phyloP scores from a whole-genome alignment of 192 early-diverging fungal species.

The Hyaloraphidium curvatum region DNA sequence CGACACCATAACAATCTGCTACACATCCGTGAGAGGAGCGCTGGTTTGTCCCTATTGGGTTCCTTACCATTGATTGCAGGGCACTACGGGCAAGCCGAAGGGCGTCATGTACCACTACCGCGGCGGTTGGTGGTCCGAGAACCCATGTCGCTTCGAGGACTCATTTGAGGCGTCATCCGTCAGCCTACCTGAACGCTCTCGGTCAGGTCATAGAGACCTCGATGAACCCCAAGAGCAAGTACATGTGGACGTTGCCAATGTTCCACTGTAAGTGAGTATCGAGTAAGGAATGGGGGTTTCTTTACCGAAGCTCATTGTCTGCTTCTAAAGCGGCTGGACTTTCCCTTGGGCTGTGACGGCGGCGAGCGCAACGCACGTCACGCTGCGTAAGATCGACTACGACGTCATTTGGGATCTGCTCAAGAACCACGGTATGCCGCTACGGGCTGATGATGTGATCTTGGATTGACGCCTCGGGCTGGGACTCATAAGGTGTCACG shows the following conservation, averaged over 20 bases:
- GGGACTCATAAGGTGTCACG: slow-evolving; percentile 26
- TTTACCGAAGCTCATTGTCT: not conserved
- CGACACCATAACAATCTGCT: slow-evolving; percentile 28
- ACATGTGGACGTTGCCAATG: slow-evolving; percentile 31
- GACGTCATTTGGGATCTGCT: slow-evolving; percentile 28
- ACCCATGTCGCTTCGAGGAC: too few species aligned
- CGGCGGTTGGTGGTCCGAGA: too few species aligned
- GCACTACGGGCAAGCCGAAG: slow-evolving; percentile 36
- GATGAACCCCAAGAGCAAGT: slow-evolving; percentile 23
- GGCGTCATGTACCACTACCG: slow-evolving; percentile 30
- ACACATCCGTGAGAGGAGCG: slow-evolving; percentile 11
- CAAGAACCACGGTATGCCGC: too few species aligned
- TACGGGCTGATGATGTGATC: too few species aligned
- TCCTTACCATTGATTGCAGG: slow-evolving; percentile 2
- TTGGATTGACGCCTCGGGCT: too few species aligned
- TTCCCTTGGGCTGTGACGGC: slow-evolving; percentile 14
- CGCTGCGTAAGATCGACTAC: slow-evolving; percentile 35
- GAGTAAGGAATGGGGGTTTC: not conserved
- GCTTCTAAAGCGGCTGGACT: slow-evolving; percentile 17
- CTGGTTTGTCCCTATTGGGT: not conserved
- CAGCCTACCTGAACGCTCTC: slow-evolving; percentile 27
- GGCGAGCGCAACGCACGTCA: slow-evolving; percentile 18
- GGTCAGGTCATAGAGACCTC: slow-evolving; percentile 20
- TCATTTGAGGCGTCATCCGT: too few species aligned
- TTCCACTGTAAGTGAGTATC: slow-evolving; percentile 8